phyloP scores from a whole-genome alignment of 768 basidiomycete genomes.

The Amylocystis lapponica region DNA sequence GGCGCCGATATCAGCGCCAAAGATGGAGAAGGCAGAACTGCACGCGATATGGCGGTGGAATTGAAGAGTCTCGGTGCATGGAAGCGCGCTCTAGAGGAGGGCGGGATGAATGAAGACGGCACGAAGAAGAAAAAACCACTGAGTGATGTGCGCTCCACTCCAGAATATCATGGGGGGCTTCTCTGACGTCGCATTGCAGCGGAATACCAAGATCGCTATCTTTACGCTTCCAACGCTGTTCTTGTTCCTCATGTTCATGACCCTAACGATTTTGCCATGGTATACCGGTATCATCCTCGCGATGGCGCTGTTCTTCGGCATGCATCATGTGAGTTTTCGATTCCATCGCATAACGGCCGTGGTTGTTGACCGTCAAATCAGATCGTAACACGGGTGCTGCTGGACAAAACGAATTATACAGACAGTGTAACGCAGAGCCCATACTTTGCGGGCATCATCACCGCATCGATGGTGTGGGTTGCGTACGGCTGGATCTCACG shows the following conservation, averaged over 20 bases:
- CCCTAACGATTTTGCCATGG: constrained; percentile 80
- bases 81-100: constrained; percentile 85
- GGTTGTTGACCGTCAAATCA: constrained; percentile 25
- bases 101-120: constrained; percentile 76
- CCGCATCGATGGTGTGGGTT: constrained; percentile 82
- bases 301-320: constrained; percentile 81
- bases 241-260: constrained; percentile 80
- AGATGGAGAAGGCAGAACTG: constrained; percentile 80
- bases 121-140: constrained; percentile 59
- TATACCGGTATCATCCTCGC: constrained; percentile 84
- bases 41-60: constrained; percentile 92
- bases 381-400: constrained; percentile 81
- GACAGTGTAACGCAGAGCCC: constrained; percentile 83
- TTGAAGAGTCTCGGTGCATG: constrained; percentile 88
- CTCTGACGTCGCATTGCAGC: constrained; percentile 32
- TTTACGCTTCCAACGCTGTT: constrained; percentile 75
- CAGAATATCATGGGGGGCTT: not conserved
- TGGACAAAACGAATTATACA: constrained; percentile 77
- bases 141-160: constrained; percentile 50
- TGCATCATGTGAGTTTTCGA: constrained; percentile 89
- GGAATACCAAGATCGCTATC: constrained; percentile 77
- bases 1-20: constrained; percentile 79
- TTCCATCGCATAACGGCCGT: too few relatives aligned
- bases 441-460: constrained; percentile 91
- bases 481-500: constrained; percentile 76